These are phyloP conservation scores for Irpex sp. DNA, from an alignment of 1,284 basidiomycete species.

Conservation along the genomic window DNA sequence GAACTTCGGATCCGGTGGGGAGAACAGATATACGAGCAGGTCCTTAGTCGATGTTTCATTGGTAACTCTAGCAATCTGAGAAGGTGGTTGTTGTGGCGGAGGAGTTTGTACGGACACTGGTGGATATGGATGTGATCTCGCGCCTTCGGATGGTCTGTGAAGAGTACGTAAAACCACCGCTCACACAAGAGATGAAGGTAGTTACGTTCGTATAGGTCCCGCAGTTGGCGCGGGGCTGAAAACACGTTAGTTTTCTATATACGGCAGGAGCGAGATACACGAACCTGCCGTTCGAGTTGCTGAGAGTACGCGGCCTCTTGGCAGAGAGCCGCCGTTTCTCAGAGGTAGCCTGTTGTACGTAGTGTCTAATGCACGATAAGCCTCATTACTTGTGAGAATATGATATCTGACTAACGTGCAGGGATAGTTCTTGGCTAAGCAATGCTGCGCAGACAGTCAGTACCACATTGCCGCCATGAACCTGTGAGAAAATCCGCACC, in stretches of 20 bases:
- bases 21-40: conserved; percentile 66
- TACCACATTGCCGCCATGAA: neutral
- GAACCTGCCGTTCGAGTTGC: conserved; percentile 43
- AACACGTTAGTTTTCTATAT: neutral
- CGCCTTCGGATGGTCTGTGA: conserved; percentile 15
- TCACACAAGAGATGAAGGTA: neutral
- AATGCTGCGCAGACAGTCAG: conserved; percentile 49
- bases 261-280: conserved; percentile 16
- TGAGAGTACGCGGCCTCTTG: conserved; percentile 60
- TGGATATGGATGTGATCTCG: conserved; percentile 20
- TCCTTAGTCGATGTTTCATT: conserved; percentile 56
- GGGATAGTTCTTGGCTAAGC: conserved; percentile 74
- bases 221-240: conserved; percentile 9
- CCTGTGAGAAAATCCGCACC: conserved; percentile 34
- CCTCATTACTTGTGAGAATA: conserved; percentile 20
- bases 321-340: conserved; percentile 69
- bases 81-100: conserved; percentile 24
- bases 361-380: conserved; percentile 46
- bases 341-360: conserved; percentile 75
- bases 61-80: conserved; percentile 45
- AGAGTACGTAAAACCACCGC: neutral
- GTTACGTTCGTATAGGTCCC: conserved; percentile 19
- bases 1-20: conserved; percentile 61
- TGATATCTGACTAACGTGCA: conserved; percentile 62
- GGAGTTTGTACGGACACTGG: conserved; percentile 15